Evolutionary conservation across 345 rosid genomes (phyloP).

Genomic region (Moringa oleifera): DNA sequence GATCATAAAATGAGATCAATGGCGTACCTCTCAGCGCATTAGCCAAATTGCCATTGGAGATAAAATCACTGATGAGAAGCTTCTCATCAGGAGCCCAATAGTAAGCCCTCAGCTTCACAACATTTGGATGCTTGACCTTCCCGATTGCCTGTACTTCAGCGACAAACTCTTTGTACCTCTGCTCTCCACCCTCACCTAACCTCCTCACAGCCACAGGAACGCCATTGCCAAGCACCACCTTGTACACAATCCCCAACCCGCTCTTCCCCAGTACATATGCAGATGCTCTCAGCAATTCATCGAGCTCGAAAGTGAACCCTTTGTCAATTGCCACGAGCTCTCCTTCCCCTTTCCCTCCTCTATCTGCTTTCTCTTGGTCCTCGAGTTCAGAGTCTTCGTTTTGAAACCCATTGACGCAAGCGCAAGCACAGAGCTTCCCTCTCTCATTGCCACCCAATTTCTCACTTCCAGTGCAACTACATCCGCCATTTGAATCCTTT

Average conservation of each 20-base stretch:
- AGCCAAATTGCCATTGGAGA: slow-evolving; percentile 86
- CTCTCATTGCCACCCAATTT: slow-evolving; percentile 47
- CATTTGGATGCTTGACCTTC: slow-evolving; percentile 88
- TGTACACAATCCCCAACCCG: slow-evolving; percentile 92
- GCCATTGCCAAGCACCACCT: slow-evolving; percentile 95
- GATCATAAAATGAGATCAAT: neutral
- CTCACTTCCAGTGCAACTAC: slow-evolving; percentile 76
- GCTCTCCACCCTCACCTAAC: slow-evolving; percentile 94
- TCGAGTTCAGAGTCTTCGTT: slow-evolving; percentile 66
- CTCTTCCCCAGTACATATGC: slow-evolving; percentile 97
- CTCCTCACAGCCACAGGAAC: slow-evolving; percentile 91
- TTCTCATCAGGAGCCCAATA: slow-evolving; percentile 99
- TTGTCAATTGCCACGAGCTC: slow-evolving; percentile 88
- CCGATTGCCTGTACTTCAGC: slow-evolving; percentile 90
- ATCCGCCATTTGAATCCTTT: slow-evolving; percentile 63
- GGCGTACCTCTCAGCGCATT: slow-evolving; percentile 76
- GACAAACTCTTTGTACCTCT: slow-evolving; percentile 84
- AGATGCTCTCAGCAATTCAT: slow-evolving; percentile 89
- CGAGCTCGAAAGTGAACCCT: slow-evolving; percentile 89
- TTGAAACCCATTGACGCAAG: slow-evolving; percentile 25
- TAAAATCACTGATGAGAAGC: slow-evolving; percentile 83
- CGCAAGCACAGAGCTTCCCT: slow-evolving; percentile 24
- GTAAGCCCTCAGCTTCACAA: slow-evolving; percentile 87
- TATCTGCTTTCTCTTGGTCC: slow-evolving; percentile 39
- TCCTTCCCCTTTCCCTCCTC: slow-evolving; percentile 47